phyloP scores from a whole-genome alignment of 164 flowering plant genomes.

The Aristolochia californica region DNA sequence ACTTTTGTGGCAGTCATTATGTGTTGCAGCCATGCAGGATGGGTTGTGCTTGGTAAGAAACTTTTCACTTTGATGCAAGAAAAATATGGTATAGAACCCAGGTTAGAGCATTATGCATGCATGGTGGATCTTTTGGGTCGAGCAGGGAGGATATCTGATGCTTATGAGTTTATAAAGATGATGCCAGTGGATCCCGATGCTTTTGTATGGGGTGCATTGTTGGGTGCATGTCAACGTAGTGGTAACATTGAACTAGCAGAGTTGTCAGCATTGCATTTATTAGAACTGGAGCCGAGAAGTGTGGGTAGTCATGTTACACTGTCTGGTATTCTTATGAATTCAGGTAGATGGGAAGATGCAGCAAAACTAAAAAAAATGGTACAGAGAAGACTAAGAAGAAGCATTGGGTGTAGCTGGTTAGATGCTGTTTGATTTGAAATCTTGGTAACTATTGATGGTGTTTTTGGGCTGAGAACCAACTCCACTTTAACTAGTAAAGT shows the following conservation, averaged over 20 bases:
- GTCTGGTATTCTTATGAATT: constrained; percentile 47
- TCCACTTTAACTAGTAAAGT: too few species aligned
- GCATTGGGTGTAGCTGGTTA: constrained; percentile 69
- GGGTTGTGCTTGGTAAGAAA: constrained; percentile 42
- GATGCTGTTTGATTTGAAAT: constrained; percentile 7
- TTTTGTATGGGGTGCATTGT: constrained; percentile 84
- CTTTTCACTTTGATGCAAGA: constrained; percentile 50
- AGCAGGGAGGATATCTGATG: constrained; percentile 62
- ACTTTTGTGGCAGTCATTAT: constrained; percentile 66
- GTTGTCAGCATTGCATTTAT: constrained; percentile 45
- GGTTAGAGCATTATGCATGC: constrained; percentile 81
- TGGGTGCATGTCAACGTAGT: constrained; percentile 71
- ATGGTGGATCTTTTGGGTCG: constrained; percentile 80
- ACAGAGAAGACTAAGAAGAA: constrained; percentile 36
- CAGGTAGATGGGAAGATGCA: constrained; percentile 51
- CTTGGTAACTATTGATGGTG: too few species aligned
- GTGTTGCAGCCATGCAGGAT: constrained; percentile 68
- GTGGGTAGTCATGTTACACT: constrained; percentile 43
- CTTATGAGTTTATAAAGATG: constrained; percentile 42
- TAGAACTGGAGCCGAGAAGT: constrained; percentile 57
- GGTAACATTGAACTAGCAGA: constrained; percentile 67
- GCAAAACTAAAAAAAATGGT: constrained; percentile 42
- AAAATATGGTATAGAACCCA: constrained; percentile 41
- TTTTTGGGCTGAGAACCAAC: too few species aligned
- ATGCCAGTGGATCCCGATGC: constrained; percentile 70